A percentile compares a stretch with the other conserved stretches of the same genome.
phyloP scores from a whole-genome alignment of 345 rosid species.

The thale cress (Arabidopsis thaliana) region TAIR10.1 NC_003074.8:794001-794500 shows the following conservation, averaged over 20 bases:
- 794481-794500: conserved; percentile 9
- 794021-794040: conserved; percentile 93
- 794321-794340: conserved; percentile 52
- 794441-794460: background rate
- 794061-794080: background rate
- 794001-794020: conserved; percentile 88
- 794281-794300: conserved; percentile 94
- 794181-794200: background rate
- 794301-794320: conserved; percentile 63
- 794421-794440: conserved; percentile 6
- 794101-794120: background rate
- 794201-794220: background rate
- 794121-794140: conserved; percentile 2
- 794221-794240: conserved; percentile 8
- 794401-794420: background rate
- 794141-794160: background rate
- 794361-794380: background rate
- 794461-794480: background rate
- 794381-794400: background rate
- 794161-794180: background rate
- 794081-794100: conserved; percentile 12
- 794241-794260: conserved; percentile 80
- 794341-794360: conserved; percentile 55
- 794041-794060: conserved; percentile 63
- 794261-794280: conserved; percentile 87